These are phyloP conservation scores for Mycena leptocephala DNA, from an alignment of 768 basidiomycete species.

Conservation along the genomic window DNA sequence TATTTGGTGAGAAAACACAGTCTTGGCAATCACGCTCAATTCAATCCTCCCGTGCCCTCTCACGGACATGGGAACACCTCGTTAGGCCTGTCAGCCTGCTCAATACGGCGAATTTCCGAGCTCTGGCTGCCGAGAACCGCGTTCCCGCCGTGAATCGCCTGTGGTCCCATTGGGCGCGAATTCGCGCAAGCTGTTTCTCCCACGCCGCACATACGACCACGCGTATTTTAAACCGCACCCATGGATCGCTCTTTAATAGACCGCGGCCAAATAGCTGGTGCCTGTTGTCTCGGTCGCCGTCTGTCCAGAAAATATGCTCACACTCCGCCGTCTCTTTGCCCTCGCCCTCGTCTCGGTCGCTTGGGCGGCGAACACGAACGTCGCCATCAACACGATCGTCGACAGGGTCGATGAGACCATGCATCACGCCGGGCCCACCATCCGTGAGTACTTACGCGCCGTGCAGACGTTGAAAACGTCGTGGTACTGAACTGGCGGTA, in stretches of 20 bases:
- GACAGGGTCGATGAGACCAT: slow-evolving; percentile 43
- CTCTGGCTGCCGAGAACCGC: neutral
- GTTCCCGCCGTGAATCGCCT: slow-evolving; percentile 2
- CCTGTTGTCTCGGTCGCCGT: neutral
- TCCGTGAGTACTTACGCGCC: slow-evolving; percentile 42
- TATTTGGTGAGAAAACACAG: neutral
- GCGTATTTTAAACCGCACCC: neutral
- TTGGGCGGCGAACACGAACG: slow-evolving; percentile 51
- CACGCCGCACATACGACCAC: neutral
- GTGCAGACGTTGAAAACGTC: neutral
- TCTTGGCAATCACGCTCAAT: neutral
- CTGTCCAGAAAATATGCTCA: slow-evolving; percentile 42
- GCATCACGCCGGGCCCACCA: slow-evolving; percentile 39
- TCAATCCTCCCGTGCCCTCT: neutral
- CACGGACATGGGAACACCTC: neutral
- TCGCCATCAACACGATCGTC: slow-evolving; percentile 44
- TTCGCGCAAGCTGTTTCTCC: neutral
- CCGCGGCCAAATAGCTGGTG: neutral
- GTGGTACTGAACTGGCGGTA: slow-evolving; percentile 7
- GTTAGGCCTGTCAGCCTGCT: neutral
- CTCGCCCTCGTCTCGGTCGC: slow-evolving; percentile 46
- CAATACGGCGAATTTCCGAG: slow-evolving; percentile 6
- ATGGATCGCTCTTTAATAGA: slow-evolving; percentile 19
- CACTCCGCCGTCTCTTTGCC: slow-evolving; percentile 43
- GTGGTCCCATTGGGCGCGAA: neutral